phyloP scores from a whole-genome alignment of 2,329 filamentous ascomycete genomes.

The Acephala macrosclerotiorum region DNA sequence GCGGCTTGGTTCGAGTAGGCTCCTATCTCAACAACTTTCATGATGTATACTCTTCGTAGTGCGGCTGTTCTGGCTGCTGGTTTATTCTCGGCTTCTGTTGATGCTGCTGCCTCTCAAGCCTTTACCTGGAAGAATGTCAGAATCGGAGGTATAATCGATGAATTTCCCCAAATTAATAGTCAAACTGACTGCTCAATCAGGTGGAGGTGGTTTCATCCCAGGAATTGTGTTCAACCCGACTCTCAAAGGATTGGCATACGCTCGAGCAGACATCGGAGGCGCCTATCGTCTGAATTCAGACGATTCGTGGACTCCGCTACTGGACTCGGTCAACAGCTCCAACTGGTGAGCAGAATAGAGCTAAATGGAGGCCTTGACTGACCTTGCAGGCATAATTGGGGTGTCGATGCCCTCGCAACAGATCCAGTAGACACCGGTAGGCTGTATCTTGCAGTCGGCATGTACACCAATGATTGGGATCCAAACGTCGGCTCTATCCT shows the following conservation, averaged over 20 bases:
- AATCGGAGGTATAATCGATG: slow-evolving; percentile 51
- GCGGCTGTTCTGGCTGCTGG: slow-evolving; percentile 26
- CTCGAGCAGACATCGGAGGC: slow-evolving; percentile 66
- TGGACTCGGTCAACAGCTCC: slow-evolving; percentile 46
- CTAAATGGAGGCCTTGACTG: neutral
- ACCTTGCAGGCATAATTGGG: slow-evolving; percentile 58
- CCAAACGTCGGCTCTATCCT: slow-evolving; percentile 62
- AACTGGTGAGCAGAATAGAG: slow-evolving; percentile 25
- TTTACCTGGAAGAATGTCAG: slow-evolving; percentile 54
- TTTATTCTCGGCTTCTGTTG: slow-evolving; percentile 22
- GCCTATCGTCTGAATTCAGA: slow-evolving; percentile 62
- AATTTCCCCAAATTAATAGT: neutral
- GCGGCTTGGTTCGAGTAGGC: neutral
- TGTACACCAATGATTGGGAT: slow-evolving; percentile 68
- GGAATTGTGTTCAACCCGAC: slow-evolving; percentile 63
- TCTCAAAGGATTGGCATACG: slow-evolving; percentile 58
- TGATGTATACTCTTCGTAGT: slow-evolving; percentile 22
- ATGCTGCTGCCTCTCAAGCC: slow-evolving; percentile 31
- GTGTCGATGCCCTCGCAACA: slow-evolving; percentile 62
- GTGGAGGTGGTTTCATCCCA: slow-evolving; percentile 63
- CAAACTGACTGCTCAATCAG: slow-evolving; percentile 10
- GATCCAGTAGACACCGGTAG: slow-evolving; percentile 60
- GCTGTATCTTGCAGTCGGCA: slow-evolving; percentile 61
- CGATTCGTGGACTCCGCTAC: slow-evolving; percentile 61
- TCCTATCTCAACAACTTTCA: neutral